phyloP scores from a whole-genome alignment of 1,284 basidiomycete species.

The Neonothopanus nambi region DNA sequence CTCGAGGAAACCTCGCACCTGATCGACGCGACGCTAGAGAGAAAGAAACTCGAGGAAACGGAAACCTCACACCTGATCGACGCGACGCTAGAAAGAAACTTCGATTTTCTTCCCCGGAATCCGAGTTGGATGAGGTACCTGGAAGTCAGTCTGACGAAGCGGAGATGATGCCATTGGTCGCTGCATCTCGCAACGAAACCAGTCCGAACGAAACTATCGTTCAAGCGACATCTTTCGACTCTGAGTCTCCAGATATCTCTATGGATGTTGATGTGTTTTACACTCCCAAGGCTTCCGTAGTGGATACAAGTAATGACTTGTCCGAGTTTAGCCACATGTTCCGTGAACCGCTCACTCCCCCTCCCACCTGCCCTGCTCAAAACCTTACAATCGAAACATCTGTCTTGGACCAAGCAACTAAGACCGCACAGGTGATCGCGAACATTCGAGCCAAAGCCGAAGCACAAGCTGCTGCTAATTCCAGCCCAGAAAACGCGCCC shows the following conservation, averaged over 20 bases:
- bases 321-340: constrained; percentile 1
- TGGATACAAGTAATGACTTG: background rate
- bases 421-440: constrained; percentile 59
- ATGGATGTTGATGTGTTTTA: constrained; percentile 30
- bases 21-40: constrained; percentile 25
- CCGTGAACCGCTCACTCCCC: constrained; percentile 36
- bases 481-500: constrained; percentile 43
- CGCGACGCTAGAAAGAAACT: constrained; percentile 31
- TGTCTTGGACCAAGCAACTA: constrained; percentile 44
- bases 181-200: constrained; percentile 20
- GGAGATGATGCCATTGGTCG: constrained; percentile 48
- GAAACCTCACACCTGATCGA: constrained; percentile 15
- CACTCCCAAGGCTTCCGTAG: background rate
- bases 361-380: constrained; percentile 29
- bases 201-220: constrained; percentile 34
- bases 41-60: too few relatives aligned
- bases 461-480: constrained; percentile 38
- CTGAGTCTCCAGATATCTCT: constrained; percentile 3
- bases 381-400: constrained; percentile 23
- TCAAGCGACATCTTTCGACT: constrained; percentile 23
- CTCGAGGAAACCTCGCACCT: constrained; percentile 28
- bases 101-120: constrained; percentile 33
- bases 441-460: constrained; percentile 60
- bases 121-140: constrained; percentile 39
- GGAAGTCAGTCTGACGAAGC: constrained; percentile 71